Base-by-base conservation (phyloP, 495 filamentous ascomycete genomes). In the Penicillium maclennaniae region DNA sequence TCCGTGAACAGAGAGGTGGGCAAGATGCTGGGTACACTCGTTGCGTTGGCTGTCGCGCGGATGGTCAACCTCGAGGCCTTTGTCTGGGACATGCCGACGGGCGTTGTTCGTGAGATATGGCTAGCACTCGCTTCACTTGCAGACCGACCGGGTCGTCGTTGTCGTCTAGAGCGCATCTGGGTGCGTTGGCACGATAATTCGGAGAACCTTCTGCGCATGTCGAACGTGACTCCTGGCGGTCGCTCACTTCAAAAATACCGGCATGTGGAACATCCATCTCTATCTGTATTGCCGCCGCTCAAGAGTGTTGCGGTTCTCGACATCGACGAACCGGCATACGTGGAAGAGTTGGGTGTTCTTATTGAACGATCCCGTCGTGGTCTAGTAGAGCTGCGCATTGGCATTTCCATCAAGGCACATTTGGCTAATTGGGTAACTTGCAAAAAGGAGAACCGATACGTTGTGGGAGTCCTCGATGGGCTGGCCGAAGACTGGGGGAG, bases 41-140 rank as follows among this genome's bases (percentile, higher is more conserved):
- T 95, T n/a, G 89, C 92, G 14, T 70, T 92, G 57, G 88, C 91
- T 4, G 77, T 96, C 21, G 82, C 85, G 26, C 83, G 89, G 49
- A 96, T 96, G 92, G 75, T 85, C 20, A 91, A 91, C 56, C 79
- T 97, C 17, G 91, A 97, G 68, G 85, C 84, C 0, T 97, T 97
- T 60, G 75, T 91, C 10, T 97, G 92, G 92, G 92, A 97, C 65
- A 96, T 96, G 92, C 90, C 91, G 0, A 96, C 91, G 0, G 92
- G 92, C 0, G 86, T 96, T 21, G 69, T 92, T 38, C 80, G 91
- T 44, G 89, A 95, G 59, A 86, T 95, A 26, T 97, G 92, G 79
- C 80, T 91, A 61, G 86, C 92, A 20, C 77, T 97, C 38, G 79
- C 86, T 0, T 92, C 87, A 0, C 73, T 93, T 20, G 85, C 83